Percentiles rank a stretch among this genome's conserved stretches.
Conservation (phyloP, 768 basidiomycete genomes). For the Leccinum longicurvipes region DNA sequence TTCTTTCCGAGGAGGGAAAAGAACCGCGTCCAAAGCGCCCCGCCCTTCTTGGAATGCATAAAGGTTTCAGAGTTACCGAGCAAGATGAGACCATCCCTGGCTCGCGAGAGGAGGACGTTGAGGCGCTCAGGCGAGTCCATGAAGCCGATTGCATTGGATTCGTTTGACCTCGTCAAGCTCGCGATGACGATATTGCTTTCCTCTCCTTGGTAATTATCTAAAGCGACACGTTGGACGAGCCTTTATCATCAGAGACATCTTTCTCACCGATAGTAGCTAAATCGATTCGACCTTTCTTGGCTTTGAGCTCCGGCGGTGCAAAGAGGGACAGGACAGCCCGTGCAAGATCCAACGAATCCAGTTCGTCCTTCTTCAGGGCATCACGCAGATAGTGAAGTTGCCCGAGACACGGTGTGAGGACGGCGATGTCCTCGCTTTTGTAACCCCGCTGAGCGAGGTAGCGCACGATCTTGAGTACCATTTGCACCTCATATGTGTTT, state of each 20-base stretch:
- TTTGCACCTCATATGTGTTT: slow-evolving; percentile 55
- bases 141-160: slow-evolving; percentile 57
- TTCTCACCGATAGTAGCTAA: slow-evolving; percentile 62
- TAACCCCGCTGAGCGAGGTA: slow-evolving; percentile 71
- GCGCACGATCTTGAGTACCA: slow-evolving; percentile 62
- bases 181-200: slow-evolving; percentile 66
- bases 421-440: slow-evolving; percentile 55
- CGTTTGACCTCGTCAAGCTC: slow-evolving; percentile 60
- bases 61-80: slow-evolving; percentile 49
- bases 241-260: neutral
- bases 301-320: slow-evolving; percentile 36
- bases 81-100: slow-evolving; percentile 60
- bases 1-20: slow-evolving; percentile 3
- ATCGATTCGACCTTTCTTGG: slow-evolving; percentile 38
- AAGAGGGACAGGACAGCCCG: slow-evolving; percentile 46
- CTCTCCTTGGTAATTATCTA: slow-evolving; percentile 77
- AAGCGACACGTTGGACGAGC: neutral
- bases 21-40: slow-evolving; percentile 8
- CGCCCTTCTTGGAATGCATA: slow-evolving; percentile 6
- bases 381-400: slow-evolving; percentile 52
- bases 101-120: slow-evolving; percentile 68
- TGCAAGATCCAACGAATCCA: slow-evolving; percentile 57
- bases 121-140: slow-evolving; percentile 67
- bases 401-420: slow-evolving; percentile 67
- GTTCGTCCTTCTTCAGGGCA: slow-evolving; percentile 44